Conservation (phyloP, 148 eudicot genomes). For the Talinum fruticosum region DNA sequence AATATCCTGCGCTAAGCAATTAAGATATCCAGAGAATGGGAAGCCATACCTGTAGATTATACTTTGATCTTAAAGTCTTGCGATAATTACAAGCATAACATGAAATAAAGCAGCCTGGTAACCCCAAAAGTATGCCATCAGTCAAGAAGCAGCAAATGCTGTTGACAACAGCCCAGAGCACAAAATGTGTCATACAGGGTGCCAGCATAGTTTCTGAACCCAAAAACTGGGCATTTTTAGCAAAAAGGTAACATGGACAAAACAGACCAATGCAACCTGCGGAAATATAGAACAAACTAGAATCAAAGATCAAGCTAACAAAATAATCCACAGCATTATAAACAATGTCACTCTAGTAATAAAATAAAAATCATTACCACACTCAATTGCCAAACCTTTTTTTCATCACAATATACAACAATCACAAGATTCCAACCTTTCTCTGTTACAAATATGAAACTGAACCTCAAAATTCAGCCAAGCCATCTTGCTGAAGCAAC, state of each 20-base stretch:
- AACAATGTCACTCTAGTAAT: not conserved
- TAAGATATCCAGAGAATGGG: not conserved
- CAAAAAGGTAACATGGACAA: slow-evolving; percentile 91
- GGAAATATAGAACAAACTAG: slow-evolving; percentile 9
- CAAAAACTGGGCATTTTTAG: slow-evolving; percentile 71
- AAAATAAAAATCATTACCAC: not conserved
- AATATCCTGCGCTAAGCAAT: not conserved
- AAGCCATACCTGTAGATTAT: slow-evolving; percentile 63
- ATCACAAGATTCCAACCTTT: not conserved
- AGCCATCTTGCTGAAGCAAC: not conserved
- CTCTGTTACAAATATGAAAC: not conserved
- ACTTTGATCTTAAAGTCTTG: slow-evolving; percentile 51
- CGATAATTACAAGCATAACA: slow-evolving; percentile 77
- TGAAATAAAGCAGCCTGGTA: slow-evolving; percentile 78
- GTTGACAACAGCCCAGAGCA: slow-evolving; percentile 67
- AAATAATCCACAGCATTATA: not conserved
- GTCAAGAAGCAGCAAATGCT: slow-evolving; percentile 65
- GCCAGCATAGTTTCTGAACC: slow-evolving; percentile 71
- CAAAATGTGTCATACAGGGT: slow-evolving; percentile 67
- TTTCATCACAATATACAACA: not conserved
- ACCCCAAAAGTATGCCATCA: slow-evolving; percentile 60
- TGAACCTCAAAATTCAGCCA: not conserved
- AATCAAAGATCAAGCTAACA: not conserved
- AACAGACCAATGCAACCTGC: slow-evolving; percentile 68
- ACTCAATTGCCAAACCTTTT: not conserved